A percentile compares a stretch with the other conserved stretches of the same genome.
phyloP scores from a whole-genome alignment of 495 filamentous ascomycete genomes.

The Tuber calosporum region DNA sequence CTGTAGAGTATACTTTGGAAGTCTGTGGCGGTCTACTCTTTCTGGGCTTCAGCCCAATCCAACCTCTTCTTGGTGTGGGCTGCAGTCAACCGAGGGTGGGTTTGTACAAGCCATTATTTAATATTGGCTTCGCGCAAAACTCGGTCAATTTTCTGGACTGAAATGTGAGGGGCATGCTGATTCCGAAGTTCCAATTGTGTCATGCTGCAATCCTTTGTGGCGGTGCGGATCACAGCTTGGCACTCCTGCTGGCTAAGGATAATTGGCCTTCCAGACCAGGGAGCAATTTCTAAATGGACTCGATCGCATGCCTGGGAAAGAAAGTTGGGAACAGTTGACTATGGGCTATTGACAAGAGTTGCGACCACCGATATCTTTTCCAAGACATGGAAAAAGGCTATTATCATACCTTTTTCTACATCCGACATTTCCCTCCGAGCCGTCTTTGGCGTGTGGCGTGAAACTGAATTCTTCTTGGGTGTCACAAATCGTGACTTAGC shows the following conservation, averaged over 20 bases:
- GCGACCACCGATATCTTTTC: conserved; percentile 1
- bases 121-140: conserved; percentile 1
- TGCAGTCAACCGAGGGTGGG: background rate
- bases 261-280: background rate
- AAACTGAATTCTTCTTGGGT: too few species aligned
- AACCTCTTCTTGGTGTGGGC: background rate
- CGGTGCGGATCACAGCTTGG: background rate
- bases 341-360: background rate
- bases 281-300: background rate
- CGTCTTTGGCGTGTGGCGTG: conserved; percentile 2
- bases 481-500: too few species aligned
- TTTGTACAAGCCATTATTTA: background rate
- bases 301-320: background rate
- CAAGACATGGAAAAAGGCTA: conserved; percentile 10
- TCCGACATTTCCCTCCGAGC: conserved; percentile 2
- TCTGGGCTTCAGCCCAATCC: background rate
- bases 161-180: background rate
- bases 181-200: conserved; percentile 8
- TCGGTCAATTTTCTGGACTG: background rate
- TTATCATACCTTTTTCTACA: conserved; percentile 14
- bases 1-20: background rate
- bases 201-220: background rate
- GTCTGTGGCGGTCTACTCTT: background rate
- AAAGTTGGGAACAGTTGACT: conserved; percentile 4
- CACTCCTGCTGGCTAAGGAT: too few species aligned